phyloP scores from a whole-genome alignment of 2,329 filamentous ascomycete species.

The Claviceps lovelessii region DNA sequence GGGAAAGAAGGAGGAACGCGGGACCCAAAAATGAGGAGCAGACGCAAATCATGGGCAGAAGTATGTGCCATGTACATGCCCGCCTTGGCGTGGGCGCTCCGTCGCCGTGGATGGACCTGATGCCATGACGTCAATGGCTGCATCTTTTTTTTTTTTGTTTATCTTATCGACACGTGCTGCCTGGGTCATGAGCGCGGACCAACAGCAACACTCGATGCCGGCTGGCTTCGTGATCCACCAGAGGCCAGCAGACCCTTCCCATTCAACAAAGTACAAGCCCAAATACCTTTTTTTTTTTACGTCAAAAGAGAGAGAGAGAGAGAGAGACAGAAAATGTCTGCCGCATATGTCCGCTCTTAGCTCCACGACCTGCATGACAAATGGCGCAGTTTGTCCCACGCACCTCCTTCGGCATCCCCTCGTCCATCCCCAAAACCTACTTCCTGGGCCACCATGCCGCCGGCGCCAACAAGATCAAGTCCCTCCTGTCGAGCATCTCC shows the following conservation, averaged over 20 bases:
- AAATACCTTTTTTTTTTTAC: too few species aligned
- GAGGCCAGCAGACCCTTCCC: too few species aligned
- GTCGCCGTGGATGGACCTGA: neutral
- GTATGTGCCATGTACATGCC: too few species aligned
- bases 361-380: neutral
- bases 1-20: too few species aligned
- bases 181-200: neutral
- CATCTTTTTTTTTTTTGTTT: neutral
- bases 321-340: neutral
- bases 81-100: too few species aligned
- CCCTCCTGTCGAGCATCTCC: conserved; percentile 63
- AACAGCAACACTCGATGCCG: neutral
- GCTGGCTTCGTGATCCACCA: neutral
- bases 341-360: neutral
- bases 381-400: conserved; percentile 55
- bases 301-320: neutral
- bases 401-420: conserved; percentile 53
- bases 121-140: neutral
- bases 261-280: too few species aligned
- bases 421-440: conserved; percentile 72
- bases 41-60: too few species aligned
- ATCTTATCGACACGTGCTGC: conserved; percentile 7
- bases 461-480: conserved; percentile 70
- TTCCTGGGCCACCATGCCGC: conserved; percentile 86
- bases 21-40: too few species aligned